Evolutionary conservation across 2,329 filamentous ascomycete species (phyloP).

Genomic region (Fonsecaea multimorphosa): DNA sequence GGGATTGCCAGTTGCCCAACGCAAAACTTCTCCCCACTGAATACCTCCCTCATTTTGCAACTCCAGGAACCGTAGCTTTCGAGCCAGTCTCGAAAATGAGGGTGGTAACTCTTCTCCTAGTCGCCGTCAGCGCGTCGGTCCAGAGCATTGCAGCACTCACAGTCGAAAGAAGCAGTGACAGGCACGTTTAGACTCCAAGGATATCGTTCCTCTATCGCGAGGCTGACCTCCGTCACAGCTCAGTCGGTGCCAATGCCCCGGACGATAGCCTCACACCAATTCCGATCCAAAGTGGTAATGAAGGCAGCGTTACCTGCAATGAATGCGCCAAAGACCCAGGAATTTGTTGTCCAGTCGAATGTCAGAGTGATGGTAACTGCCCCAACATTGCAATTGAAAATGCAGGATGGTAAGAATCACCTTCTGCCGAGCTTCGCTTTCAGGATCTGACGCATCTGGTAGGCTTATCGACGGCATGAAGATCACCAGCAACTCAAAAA

Average conservation of each 20-base stretch:
- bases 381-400: constrained; percentile 22
- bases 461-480: constrained; percentile 17
- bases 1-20: background rate
- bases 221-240: background rate
- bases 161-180: constrained; percentile 14
- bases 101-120: constrained; percentile 13
- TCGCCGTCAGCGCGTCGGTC: constrained; percentile 21
- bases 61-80: background rate
- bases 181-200: constrained; percentile 4
- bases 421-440: background rate
- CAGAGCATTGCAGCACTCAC: constrained; percentile 9
- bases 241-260: background rate
- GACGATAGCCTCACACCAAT: constrained; percentile 7
- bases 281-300: constrained; percentile 1
- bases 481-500: constrained; percentile 18
- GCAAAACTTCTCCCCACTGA: background rate
- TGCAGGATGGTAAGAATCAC: constrained; percentile 16
- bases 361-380: constrained; percentile 22
- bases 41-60: background rate
- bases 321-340: constrained; percentile 25
- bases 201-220: background rate
- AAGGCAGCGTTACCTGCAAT: constrained; percentile 24
- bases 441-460: background rate
- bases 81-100: constrained; percentile 25
- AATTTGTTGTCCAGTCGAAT: constrained; percentile 24